These are phyloP conservation scores for Camellia lanceoleosa DNA, from an alignment of 148 eudicot species.

Conservation along the genomic window DNA sequence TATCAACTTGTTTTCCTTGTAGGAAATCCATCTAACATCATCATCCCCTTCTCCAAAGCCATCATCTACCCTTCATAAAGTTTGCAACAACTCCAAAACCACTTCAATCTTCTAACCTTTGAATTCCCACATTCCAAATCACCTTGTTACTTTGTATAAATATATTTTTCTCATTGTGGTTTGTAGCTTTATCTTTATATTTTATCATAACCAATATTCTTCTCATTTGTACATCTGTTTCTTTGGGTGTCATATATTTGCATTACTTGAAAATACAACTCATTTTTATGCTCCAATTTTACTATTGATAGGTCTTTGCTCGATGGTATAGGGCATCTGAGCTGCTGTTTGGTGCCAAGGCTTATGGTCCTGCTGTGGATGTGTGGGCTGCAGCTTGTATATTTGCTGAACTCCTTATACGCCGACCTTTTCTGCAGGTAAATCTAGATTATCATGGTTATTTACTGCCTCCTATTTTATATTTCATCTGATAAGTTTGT, in stretches of 20 bases:
- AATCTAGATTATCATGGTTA: conserved; percentile 4
- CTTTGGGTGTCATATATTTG: not conserved
- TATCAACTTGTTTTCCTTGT: no score
- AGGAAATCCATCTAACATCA: no score
- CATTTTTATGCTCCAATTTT: conserved; percentile 12
- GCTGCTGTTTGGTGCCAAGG: conserved; percentile 91
- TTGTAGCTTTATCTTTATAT: not conserved
- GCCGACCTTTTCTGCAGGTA: conserved; percentile 91
- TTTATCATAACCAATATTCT: not conserved
- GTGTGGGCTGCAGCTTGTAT: conserved; percentile 99
- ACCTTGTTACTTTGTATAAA: not conserved
- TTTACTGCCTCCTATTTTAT: not conserved
- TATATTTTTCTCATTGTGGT: not conserved
- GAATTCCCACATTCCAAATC: not conserved
- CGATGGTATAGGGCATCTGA: conserved; percentile 99
- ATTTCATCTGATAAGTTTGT: not conserved
- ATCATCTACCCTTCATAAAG: no score
- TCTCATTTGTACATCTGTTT: not conserved
- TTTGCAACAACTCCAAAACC: no score
- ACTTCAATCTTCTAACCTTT: not conserved
- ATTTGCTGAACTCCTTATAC: conserved; percentile 86
- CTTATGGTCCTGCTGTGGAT: conserved; percentile 97
- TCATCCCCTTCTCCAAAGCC: no score
- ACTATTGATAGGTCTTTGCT: conserved; percentile 71
- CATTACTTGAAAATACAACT: not conserved